Evolutionary conservation across 345 rosid species (phyloP), one percentile per base, ranked within the genome.

Genomic region (Barbarea vulgaris): DNA sequence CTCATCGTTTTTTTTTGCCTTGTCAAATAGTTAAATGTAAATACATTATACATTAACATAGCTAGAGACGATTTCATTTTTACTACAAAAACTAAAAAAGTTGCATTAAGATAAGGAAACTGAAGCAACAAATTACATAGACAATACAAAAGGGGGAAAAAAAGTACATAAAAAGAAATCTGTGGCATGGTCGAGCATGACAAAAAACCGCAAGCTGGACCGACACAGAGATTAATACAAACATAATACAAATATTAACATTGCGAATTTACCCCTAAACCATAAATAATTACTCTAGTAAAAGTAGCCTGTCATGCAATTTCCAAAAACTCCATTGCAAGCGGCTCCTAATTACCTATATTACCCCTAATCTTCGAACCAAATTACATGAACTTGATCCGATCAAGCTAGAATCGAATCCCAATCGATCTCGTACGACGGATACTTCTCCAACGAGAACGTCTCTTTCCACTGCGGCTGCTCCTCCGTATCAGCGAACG

Each of bases 391-490:
- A 14, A 6, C 15, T 4, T 2, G 18, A 42, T 15, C 48, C 18
- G 31, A 46, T 61, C 53, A 83, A 25, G 82, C 77, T 41, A 73
- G 58, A 24, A 89, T 85, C 21, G 93, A 81, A 33, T 76, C 96
- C 97, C 97, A 94, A 56, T 94, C 98, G 22, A 91, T 94, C 87
- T 94, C 98, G 27, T 82, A 84, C 19, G 98, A 94, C 6, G 98
- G 97, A 75, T 24, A 94, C 81, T 90, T 94, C 72, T 92, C 88
- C 89, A 91, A 75, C 76, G 80, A 30, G 55, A 86, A 90, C 28
- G 79, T 85, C 70, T 91, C 95, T 11, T 82, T 83, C 89, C 90
- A 85, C 53, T 62, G 77, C 28, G 79, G 73, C 47, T 83, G 84
- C 37, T 83, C 71, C 33, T 84, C 73, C 19, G 76, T 58, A 19